These are phyloP conservation scores for Rhynchospora tenuis DNA, from an alignment of 176 grass and related monocot species.

Conservation along the genomic window DNA sequence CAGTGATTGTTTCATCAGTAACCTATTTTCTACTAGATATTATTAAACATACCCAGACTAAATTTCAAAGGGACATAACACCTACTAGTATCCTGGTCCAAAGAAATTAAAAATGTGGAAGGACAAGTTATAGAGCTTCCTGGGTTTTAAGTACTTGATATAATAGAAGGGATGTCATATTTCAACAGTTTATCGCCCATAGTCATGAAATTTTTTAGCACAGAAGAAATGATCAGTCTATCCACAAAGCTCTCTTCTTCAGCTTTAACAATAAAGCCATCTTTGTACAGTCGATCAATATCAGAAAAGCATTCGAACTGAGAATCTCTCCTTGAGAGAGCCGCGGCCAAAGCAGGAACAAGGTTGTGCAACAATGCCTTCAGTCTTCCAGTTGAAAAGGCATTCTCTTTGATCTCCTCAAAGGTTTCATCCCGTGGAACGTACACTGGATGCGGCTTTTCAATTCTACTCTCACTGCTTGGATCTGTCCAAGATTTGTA, in stretches of 20 bases:
- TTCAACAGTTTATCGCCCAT: conserved; percentile 17
- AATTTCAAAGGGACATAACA: neutral
- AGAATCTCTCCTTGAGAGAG: conserved; percentile 13
- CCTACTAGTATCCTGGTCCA: neutral
- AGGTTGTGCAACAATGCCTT: conserved; percentile 24
- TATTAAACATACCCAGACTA: neutral
- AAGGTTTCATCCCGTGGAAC: conserved; percentile 64
- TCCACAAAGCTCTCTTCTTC: neutral
- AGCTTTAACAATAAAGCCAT: conserved; percentile 18
- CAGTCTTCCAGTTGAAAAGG: neutral
- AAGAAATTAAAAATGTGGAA: conserved; percentile 2
- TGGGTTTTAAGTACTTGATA: conserved; percentile 25
- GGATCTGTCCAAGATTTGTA: conserved; percentile 31
- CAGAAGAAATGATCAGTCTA: conserved; percentile 19
- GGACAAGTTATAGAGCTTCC: neutral
- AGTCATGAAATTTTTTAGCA: conserved; percentile 15
- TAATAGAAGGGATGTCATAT: conserved; percentile 34
- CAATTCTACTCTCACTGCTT: conserved; percentile 28
- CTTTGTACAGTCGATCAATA: conserved; percentile 40
- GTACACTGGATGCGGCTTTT: conserved; percentile 39
- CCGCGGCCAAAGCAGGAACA: conserved; percentile 25
- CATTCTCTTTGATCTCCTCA: conserved; percentile 28
- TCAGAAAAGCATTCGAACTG: conserved; percentile 35
- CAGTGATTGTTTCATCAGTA: neutral
- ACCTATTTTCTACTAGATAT: neutral